Conservation (phyloP, 2,329 filamentous ascomycete genomes). For the Fusarium avenaceum region DNA sequence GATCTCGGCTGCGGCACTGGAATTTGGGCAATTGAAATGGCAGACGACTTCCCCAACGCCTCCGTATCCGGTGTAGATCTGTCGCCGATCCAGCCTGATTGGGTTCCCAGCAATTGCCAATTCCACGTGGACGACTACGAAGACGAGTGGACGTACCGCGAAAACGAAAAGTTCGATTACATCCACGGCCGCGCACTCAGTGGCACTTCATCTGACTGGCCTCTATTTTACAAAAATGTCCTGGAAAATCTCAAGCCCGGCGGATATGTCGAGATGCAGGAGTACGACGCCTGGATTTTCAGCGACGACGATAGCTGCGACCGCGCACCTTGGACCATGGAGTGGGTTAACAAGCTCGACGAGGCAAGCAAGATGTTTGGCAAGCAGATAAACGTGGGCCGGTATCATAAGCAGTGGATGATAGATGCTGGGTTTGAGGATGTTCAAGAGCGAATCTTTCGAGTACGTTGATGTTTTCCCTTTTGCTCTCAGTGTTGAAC, state of each 20-base stretch:
- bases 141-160: slow-evolving; percentile 56
- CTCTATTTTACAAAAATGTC: slow-evolving; percentile 51
- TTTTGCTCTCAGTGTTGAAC: accelerated
- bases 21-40: slow-evolving; percentile 72
- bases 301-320: slow-evolving; percentile 57
- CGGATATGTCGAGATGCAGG: slow-evolving; percentile 57
- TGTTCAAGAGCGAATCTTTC: slow-evolving; percentile 45
- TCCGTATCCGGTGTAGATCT: slow-evolving; percentile 66
- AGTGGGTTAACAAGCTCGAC: slow-evolving; percentile 56
- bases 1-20: slow-evolving; percentile 73
- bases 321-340: slow-evolving; percentile 56
- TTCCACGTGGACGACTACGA: slow-evolving; percentile 77
- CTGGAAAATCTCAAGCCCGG: slow-evolving; percentile 52
- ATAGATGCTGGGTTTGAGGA: slow-evolving; percentile 56
- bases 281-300: slow-evolving; percentile 57
- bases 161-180: slow-evolving; percentile 54
- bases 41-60: slow-evolving; percentile 59
- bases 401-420: slow-evolving; percentile 56
- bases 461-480: slow-evolving; percentile 14
- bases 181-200: slow-evolving; percentile 56
- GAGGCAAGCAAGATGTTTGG: slow-evolving; percentile 54
- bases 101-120: slow-evolving; percentile 71
- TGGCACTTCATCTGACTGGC: slow-evolving; percentile 53
- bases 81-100: slow-evolving; percentile 67
- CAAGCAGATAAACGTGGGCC: slow-evolving; percentile 57